Conservation (phyloP, 805 yeast species). For the Kluyveromyces starmeri region DNA sequence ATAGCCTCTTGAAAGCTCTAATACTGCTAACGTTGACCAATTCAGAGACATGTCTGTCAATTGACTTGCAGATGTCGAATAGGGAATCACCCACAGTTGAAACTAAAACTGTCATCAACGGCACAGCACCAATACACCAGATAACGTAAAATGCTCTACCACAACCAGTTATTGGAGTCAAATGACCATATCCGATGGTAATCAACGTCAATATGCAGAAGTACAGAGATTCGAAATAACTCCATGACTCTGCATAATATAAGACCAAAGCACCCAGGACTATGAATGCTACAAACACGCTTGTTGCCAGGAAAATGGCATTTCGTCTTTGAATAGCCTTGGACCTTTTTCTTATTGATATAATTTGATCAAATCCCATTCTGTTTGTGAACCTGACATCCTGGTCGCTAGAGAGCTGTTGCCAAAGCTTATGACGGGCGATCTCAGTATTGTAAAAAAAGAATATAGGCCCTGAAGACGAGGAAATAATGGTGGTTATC, state of each 20-base stretch:
- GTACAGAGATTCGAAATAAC: conserved; percentile 62
- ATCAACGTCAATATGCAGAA: conserved; percentile 67
- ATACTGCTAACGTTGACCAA: not conserved
- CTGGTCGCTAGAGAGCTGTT: conserved; percentile 8
- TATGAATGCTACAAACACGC: conserved; percentile 51
- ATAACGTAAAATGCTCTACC: conserved; percentile 66
- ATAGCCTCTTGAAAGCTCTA: not conserved
- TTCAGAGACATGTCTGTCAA: conserved; percentile 13
- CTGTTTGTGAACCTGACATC: conserved; percentile 29
- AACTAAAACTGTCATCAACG: conserved; percentile 75
- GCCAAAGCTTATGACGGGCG: conserved; percentile 31
- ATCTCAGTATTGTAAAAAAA: conserved; percentile 58
- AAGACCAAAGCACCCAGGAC: conserved; percentile 65
- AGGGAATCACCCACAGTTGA: conserved; percentile 56
- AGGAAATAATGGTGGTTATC: conserved; percentile 54
- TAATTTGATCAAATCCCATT: conserved; percentile 50
- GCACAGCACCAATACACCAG: conserved; percentile 80
- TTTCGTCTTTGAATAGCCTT: conserved; percentile 30
- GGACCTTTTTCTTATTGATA: conserved; percentile 39
- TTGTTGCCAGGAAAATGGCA: conserved; percentile 34
- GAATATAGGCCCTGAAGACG: conserved; percentile 53
- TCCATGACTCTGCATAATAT: conserved; percentile 55
- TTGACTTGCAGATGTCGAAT: conserved; percentile 15
- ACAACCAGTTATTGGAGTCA: conserved; percentile 49
- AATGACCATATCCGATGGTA: conserved; percentile 83